phyloP scores from a whole-genome alignment of 2,329 filamentous ascomycete species.

The Thielaviopsis punctulata region DNA sequence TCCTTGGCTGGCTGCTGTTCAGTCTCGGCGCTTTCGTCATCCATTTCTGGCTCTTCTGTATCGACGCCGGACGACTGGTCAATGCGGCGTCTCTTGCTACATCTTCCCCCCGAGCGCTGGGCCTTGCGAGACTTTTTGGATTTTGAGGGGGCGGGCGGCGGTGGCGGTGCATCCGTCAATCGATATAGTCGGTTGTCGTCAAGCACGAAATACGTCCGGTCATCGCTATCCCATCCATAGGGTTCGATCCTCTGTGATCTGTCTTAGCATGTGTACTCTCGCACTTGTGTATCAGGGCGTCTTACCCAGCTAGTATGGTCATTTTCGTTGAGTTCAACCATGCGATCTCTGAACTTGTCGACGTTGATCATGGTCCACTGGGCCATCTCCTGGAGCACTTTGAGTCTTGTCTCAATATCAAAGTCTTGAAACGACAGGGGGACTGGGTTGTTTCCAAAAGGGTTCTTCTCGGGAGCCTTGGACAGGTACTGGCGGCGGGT shows the following conservation, averaged over 20 bases:
- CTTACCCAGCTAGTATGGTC: slow-evolving; percentile 75
- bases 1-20: slow-evolving; percentile 15
- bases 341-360: slow-evolving; percentile 70
- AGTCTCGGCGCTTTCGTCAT: slow-evolving; percentile 17
- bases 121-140: slow-evolving; percentile 41
- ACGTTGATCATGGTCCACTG: slow-evolving; percentile 78
- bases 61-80: slow-evolving; percentile 5
- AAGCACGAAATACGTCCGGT: slow-evolving; percentile 74
- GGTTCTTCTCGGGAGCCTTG: slow-evolving; percentile 66
- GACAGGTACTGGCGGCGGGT: slow-evolving; percentile 71
- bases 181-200: slow-evolving; percentile 92
- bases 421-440: slow-evolving; percentile 64
- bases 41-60: slow-evolving; percentile 21
- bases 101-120: slow-evolving; percentile 34
- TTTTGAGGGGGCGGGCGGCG: slow-evolving; percentile 45
- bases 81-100: slow-evolving; percentile 47
- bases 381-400: slow-evolving; percentile 72
- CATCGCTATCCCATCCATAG: slow-evolving; percentile 75
- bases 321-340: slow-evolving; percentile 63
- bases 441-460: slow-evolving; percentile 63
- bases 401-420: slow-evolving; percentile 64
- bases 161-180: slow-evolving; percentile 54
- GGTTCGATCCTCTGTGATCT: slow-evolving; percentile 50
- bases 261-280: neutral
- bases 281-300: slow-evolving; percentile 24